These are phyloP conservation scores for Russula ochroleuca DNA, from an alignment of 768 basidiomycete genomes.

Conservation along the genomic window DNA sequence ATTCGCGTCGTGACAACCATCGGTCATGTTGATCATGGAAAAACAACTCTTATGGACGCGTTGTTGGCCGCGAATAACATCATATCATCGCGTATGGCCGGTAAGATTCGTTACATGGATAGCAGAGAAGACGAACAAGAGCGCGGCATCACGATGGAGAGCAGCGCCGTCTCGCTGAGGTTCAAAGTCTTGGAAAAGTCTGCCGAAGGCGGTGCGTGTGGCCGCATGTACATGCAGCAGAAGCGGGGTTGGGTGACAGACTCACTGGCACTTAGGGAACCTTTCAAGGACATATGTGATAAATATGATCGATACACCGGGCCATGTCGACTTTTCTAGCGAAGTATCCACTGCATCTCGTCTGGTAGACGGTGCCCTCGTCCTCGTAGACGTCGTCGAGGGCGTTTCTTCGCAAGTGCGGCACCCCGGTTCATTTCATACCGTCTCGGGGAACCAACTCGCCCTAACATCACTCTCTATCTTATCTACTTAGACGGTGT, in stretches of 20 bases:
- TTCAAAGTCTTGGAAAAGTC: slow-evolving; percentile 72
- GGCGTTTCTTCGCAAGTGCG: slow-evolving; percentile 95
- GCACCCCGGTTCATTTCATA: slow-evolving; percentile 5
- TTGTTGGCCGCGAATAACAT: slow-evolving; percentile 97
- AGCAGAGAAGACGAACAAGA: slow-evolving; percentile 96
- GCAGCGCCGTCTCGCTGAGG: slow-evolving; percentile 85
- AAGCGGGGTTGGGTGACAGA: slow-evolving; percentile 35
- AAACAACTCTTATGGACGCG: slow-evolving; percentile 92
- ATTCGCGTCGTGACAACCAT: slow-evolving; percentile 80
- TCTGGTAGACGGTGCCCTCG: slow-evolving; percentile 91
- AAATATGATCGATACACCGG: slow-evolving; percentile 98
- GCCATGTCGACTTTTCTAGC: slow-evolving; percentile 97
- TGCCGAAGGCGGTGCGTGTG: slow-evolving; percentile 51
- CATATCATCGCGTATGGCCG: slow-evolving; percentile 90
- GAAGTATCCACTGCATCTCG: slow-evolving; percentile 95
- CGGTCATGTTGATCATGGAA: slow-evolving; percentile 93
- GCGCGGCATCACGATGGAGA: slow-evolving; percentile 98
- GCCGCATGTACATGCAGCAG: slow-evolving; percentile 8
- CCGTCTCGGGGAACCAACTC: background rate
- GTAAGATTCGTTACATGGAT: slow-evolving; percentile 93
- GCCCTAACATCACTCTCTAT: background rate
- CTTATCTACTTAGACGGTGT: slow-evolving; percentile 63
- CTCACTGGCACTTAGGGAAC: slow-evolving; percentile 42
- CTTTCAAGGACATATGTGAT: slow-evolving; percentile 70
- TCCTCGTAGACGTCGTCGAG: slow-evolving; percentile 94